Conservation (phyloP, 1,284 basidiomycete species). For the Earliella scabrosa region DNA sequence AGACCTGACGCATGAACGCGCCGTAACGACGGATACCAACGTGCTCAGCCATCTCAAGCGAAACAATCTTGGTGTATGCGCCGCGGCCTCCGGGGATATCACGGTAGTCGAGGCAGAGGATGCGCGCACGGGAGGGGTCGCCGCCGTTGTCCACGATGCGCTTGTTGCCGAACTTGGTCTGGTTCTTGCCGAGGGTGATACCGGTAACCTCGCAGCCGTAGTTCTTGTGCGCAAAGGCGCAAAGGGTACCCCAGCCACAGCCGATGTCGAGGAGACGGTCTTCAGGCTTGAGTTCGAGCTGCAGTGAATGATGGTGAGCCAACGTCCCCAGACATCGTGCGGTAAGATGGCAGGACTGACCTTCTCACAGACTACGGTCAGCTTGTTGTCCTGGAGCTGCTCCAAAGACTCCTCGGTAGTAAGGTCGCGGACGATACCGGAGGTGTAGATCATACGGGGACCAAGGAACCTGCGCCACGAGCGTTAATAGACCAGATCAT, state of each 20-base stretch:
- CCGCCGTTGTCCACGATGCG: slow-evolving; percentile 80
- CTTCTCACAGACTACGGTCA: slow-evolving; percentile 94
- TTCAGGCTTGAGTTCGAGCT: slow-evolving; percentile 80
- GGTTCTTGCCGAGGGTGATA: slow-evolving; percentile 91
- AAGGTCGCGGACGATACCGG: slow-evolving; percentile 84
- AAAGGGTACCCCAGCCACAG: slow-evolving; percentile 98
- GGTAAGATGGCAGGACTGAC: slow-evolving; percentile 15
- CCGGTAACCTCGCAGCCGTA: slow-evolving; percentile 95
- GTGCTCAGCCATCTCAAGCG: slow-evolving; percentile 99
- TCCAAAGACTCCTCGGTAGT: slow-evolving; percentile 87
- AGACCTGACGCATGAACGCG: slow-evolving; percentile 89
- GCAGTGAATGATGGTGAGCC: neutral
- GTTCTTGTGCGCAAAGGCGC: slow-evolving; percentile 96
- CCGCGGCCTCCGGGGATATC: slow-evolving; percentile 86
- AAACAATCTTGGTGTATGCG: slow-evolving; percentile 93
- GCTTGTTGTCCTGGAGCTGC: slow-evolving; percentile 98
- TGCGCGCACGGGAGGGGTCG: slow-evolving; percentile 79
- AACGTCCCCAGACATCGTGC: neutral
- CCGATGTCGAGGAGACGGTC: slow-evolving; percentile 91
- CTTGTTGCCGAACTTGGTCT: slow-evolving; percentile 91
- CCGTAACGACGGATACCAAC: slow-evolving; percentile 95
- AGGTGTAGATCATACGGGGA: slow-evolving; percentile 97
- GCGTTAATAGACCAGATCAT: slow-evolving; percentile 3
- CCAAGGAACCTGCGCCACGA: slow-evolving; percentile 77
- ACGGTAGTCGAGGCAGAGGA: slow-evolving; percentile 94